Evolutionary conservation across 306 rosid species (phyloP).

Genomic region (Ochetophila trinervis): DNA sequence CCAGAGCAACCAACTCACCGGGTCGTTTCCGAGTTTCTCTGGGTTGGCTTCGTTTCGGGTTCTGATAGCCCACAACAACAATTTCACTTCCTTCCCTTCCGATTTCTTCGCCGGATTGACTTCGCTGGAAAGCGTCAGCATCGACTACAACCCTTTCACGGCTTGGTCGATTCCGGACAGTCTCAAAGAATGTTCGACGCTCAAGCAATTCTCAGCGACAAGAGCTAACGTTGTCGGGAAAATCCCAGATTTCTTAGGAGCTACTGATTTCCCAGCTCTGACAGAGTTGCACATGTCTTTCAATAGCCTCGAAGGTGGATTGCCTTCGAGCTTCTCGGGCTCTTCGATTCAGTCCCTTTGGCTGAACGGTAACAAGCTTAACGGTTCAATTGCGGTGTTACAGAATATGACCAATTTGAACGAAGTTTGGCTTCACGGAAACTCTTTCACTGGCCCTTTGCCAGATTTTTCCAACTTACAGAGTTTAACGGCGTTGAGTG

Average conservation of each 20-base stretch:
- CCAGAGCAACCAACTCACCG: conserved; percentile 45
- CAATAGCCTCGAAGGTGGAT: conserved; percentile 52
- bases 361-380: conserved; percentile 63
- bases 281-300: conserved; percentile 35
- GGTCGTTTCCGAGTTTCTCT: conserved; percentile 54
- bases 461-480: conserved; percentile 52
- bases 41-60: conserved; percentile 31
- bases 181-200: conserved; percentile 30
- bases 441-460: conserved; percentile 69
- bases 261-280: conserved; percentile 41
- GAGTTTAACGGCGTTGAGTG: conserved; percentile 28
- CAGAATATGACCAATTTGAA: conserved; percentile 48
- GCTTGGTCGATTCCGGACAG: conserved; percentile 54
- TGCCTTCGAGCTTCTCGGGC: conserved; percentile 49
- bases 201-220: conserved; percentile 43
- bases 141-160: conserved; percentile 48
- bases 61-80: conserved; percentile 46
- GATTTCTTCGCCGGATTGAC: conserved; percentile 53
- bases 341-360: conserved; percentile 47
- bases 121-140: conserved; percentile 27
- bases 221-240: conserved; percentile 38
- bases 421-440: conserved; percentile 53
- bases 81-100: conserved; percentile 41
- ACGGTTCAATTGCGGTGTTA: conserved; percentile 60
- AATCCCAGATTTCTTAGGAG: conserved; percentile 54